Evolutionary conservation across 352 stramenopile species (phyloP), one percentile per base, ranked within the genome.

Genomic region (Globisporangium sylvaticum): DNA sequence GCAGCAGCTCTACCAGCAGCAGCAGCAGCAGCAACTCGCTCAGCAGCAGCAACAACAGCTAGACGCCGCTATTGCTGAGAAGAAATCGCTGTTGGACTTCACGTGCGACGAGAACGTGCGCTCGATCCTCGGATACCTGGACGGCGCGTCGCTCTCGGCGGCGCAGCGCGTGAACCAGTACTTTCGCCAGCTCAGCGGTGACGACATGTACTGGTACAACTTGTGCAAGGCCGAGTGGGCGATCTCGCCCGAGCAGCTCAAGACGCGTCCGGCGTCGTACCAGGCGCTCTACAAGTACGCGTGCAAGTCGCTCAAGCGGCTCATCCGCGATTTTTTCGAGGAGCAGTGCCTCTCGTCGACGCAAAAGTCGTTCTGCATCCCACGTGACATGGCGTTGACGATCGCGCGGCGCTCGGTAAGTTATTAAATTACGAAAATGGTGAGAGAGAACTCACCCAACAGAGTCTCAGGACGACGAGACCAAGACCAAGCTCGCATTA

Each of bases 281-380:
- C 80, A 85, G 68, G 75, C 80, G 63, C 76, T 95, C 53, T 95
- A 95, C 76, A 87, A 89, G 67, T 83, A 85, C 65, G 77, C 87
- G 44, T 83, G 79, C 46, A 76, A 83, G 66, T 92, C 86, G 63
- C 76, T 94, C 34, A 81, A 88, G 71, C 71, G 68, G 46, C 72
- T 94, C 20, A 84, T 94, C n/a, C 84, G 84, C 42, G 86, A 94
- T 34, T 84, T 89, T 34, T 79, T 94, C 65, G 76, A 94, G 60
- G 86, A 94, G 71, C 86, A 94, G 64, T 91, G 86, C 44, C 74
- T 94, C 10, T 59, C 68, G 58, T 90, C 85, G 24, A 74, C 92
- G 69, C 86, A 94, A 64, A 77, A 77, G 31, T 89, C 86, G 52
- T 78, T 94, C 65, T 75, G 66, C 39, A 90, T 92, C 65, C 84